Percentiles rank a stretch among this genome's conserved stretches.
phyloP scores from a whole-genome alignment of 1,284 basidiomycete species.

The Cryptococcus maquisensis region DNA sequence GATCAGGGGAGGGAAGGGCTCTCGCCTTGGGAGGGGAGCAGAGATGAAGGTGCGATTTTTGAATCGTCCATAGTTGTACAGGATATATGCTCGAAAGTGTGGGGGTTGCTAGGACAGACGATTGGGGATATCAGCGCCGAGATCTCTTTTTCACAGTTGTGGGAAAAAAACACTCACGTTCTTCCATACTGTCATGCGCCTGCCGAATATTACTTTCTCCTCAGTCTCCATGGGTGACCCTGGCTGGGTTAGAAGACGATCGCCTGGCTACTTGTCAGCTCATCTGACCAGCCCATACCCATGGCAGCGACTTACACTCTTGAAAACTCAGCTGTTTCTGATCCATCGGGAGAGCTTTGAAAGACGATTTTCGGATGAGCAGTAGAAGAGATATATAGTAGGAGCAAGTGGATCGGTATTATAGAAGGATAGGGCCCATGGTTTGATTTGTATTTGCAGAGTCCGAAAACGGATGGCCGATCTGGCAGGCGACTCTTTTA shows the following conservation, averaged over 20 bases:
- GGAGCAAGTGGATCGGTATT: too few relatives aligned
- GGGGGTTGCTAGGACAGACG: constrained; percentile 24
- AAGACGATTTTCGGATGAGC: too few relatives aligned
- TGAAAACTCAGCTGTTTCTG: constrained; percentile 9
- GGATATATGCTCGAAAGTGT: constrained; percentile 35
- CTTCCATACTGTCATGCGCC: constrained; percentile 33
- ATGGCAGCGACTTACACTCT: constrained; percentile 11
- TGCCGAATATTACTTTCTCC: constrained; percentile 24
- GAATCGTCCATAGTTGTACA: constrained; percentile 19
- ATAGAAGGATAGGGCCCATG: too few relatives aligned
- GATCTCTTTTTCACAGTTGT: background rate
- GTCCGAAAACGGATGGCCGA: too few relatives aligned
- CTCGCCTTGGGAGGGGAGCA: background rate
- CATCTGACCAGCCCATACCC: background rate
- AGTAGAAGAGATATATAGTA: too few relatives aligned
- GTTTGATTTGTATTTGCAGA: too few relatives aligned
- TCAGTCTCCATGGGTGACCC: constrained; percentile 40
- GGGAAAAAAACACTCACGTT: constrained; percentile 20
- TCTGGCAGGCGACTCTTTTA: too few relatives aligned
- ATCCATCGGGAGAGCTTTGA: too few relatives aligned
- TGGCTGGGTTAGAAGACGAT: constrained; percentile 32
- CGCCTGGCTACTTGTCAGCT: constrained; percentile 21
- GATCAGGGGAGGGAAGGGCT: background rate
- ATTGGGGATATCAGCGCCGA: background rate
- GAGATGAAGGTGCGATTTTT: constrained; percentile 9